These are phyloP conservation scores for Ilyonectria robusta DNA, from an alignment of 2,329 filamentous ascomycete genomes.

Conservation along the genomic window DNA sequence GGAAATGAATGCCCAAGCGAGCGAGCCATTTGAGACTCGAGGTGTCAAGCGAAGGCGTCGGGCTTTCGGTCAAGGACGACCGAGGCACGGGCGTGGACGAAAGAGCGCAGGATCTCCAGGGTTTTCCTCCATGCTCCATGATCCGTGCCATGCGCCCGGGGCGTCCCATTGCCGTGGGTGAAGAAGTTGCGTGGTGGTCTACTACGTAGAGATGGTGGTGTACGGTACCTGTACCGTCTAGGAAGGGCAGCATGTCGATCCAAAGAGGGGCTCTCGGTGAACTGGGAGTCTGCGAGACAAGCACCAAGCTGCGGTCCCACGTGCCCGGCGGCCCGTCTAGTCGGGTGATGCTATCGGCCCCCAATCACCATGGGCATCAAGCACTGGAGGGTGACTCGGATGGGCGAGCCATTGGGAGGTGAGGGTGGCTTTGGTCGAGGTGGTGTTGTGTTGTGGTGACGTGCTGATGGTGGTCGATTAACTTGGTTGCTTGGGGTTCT, in stretches of 20 bases:
- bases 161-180: neutral
- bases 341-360: constrained; percentile 36
- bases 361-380: constrained; percentile 31
- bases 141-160: neutral
- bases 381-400: constrained; percentile 26
- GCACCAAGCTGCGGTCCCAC: constrained; percentile 34
- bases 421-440: constrained; percentile 8
- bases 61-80: neutral
- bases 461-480: constrained; percentile 6
- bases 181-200: constrained; percentile 26
- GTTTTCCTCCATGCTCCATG: neutral
- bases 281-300: neutral
- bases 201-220: constrained; percentile 20
- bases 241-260: constrained; percentile 38
- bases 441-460: constrained; percentile 29
- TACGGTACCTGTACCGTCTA: constrained; percentile 31
- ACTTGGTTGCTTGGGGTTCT: neutral
- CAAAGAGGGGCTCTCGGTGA: constrained; percentile 37
- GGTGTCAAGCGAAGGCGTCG: constrained; percentile 5
- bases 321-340: constrained; percentile 40
- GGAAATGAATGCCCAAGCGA: constrained; percentile 24
- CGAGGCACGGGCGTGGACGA: neutral
- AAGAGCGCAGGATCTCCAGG: neutral
- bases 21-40: neutral
- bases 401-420: constrained; percentile 17